phyloP scores from a whole-genome alignment of 2,329 filamentous ascomycete species.

The Botryotinia convoluta region DNA sequence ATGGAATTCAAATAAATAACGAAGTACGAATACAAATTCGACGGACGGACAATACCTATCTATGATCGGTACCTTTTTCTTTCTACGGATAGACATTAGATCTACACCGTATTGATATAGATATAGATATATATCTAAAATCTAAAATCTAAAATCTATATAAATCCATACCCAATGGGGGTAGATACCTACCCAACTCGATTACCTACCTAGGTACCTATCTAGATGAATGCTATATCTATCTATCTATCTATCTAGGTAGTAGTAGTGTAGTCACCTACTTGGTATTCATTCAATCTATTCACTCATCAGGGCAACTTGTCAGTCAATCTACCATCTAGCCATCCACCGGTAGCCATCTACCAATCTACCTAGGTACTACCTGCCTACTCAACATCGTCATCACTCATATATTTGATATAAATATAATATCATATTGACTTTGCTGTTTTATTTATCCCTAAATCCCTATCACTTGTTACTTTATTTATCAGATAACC shows the following conservation, averaged over 20 bases:
- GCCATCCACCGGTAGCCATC: too few species aligned
- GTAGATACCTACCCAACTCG: neutral
- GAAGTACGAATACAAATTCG: neutral
- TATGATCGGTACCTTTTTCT: neutral
- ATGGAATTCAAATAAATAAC: neutral
- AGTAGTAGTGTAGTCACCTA: neutral
- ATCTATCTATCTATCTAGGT: too few species aligned
- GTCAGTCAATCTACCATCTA: too few species aligned
- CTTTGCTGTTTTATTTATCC: neutral
- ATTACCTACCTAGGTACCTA: neutral
- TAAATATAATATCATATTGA: neutral
- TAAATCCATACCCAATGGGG: neutral
- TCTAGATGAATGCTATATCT: neutral
- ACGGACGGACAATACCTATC: neutral
- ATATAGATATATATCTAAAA: neutral
- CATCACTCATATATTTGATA: neutral
- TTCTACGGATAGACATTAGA: neutral
- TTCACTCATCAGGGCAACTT: neutral
- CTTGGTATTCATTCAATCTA: neutral
- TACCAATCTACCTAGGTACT: neutral
- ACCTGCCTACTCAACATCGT: neutral
- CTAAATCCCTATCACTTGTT: neutral
- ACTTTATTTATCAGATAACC: neutral
- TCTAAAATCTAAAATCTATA: neutral
- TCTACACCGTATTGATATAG: neutral